Evolutionary conservation across 495 filamentous ascomycete species (phyloP), one percentile per base, ranked within the genome.

Genomic region (Hypomontagnella submonticulosa): DNA sequence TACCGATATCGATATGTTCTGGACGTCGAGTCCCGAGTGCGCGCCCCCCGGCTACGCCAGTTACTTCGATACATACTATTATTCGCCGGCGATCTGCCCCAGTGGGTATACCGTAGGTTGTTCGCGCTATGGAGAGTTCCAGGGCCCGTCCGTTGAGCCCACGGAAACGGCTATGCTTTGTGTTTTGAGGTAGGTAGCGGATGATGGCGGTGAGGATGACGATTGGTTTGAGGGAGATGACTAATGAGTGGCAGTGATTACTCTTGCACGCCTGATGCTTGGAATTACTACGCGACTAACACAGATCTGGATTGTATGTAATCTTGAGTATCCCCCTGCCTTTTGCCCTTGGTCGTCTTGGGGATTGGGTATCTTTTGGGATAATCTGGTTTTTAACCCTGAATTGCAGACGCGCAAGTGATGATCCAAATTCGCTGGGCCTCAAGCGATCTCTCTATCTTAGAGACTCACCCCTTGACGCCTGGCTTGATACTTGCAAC

Each of bases 111-210:
- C 66, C 7, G 38, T 60, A 3, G 55, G 61, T 16, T 69, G 55
- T n/a, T 64, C 66, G 12, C 49, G 66, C 46, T 69, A 51, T 34
- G 36, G 50, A 3, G n/a, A 42, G 23, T 36, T 20, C 11, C 66
- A 69, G 56, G 66, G 66, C 2, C 66, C 66, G 4, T 15, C 44
- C 11, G 66, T 64, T 10, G 60, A 69, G 16, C 32, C 60, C 23
- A 63, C 59, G 2, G 66, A 69, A 36, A 69, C 66, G 7, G 66
- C 61, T n/a, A 51, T 69, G 61, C 55, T 69, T 34, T 69, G 66
- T n/a, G 54, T 59, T 13, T 32, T 64, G 50, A 69, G 61, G 63
- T 61, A 57, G 2, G 51, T 2, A 7, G 16, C 9, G 3, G 12
- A 19, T 13, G 27, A 10, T 12, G 30, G 11, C 13, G 1, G 8